Evolutionary conservation across 352 stramenopile species (phyloP), one percentile per base, ranked within the genome.

Genomic region (Phytophthora citricola): DNA sequence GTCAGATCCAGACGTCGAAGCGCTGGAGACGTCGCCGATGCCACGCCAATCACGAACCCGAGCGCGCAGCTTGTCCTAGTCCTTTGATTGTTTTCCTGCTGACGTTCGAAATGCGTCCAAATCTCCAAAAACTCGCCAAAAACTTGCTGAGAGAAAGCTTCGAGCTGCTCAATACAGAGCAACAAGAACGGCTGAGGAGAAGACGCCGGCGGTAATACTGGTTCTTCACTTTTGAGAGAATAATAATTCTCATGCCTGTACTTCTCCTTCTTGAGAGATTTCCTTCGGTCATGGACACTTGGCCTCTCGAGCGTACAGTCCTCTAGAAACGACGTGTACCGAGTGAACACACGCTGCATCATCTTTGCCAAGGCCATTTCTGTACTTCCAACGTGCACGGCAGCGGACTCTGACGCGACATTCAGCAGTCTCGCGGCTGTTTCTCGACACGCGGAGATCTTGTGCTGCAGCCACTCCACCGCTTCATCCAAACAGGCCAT

Each of bases 91-190:
- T 22, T 60, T 49, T 62, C 41, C 34, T 73, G 47, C 9, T 76
- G 71, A 36, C 61, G 71, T 1, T 58, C 44, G 29, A 82, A 88
- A 56, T 92, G 75, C 8, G 74, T 81, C 83, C 83, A 93, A 36
- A 92, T 76, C 40, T 85, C 80, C 15, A 95, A 56, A 46, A 95
- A 92, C 34, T 95, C 85, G 20, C 78, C 67, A 11, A 93, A 71
- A 0, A 87, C 76, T 17, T 77, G 66, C 26, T 83, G 73, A 7
- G 79, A 75, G 9, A 95, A 85, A 0, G 57, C 55, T 64, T 95
- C 87, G 10, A 93, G 70, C 57, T 93, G 78, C 40, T 93, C 87
- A n/a, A 95, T 81, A 56, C 85, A 92, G 1, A 95, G 57, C 32
- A 95, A 34, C 24, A 90, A 29, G 47, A 78, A 93, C 5, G 85